These are phyloP conservation scores for Citrus medica DNA, from an alignment of 345 rosid genomes.

Conservation along the genomic window DNA sequence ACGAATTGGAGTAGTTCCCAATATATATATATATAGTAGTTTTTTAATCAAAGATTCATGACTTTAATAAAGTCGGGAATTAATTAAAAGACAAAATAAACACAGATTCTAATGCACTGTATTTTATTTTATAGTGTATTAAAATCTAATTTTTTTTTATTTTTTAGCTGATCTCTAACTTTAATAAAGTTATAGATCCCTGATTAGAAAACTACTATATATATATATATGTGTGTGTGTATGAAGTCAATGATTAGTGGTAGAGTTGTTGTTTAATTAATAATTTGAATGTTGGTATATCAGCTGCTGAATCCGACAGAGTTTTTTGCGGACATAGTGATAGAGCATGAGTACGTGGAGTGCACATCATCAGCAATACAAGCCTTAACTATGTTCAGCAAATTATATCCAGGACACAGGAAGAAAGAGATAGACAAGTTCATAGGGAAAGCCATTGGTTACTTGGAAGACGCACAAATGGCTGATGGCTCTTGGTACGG, in stretches of 20 bases:
- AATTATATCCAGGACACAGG: conserved; percentile 44
- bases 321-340: conserved; percentile 39
- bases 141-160: too few species aligned
- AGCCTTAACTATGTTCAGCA: conserved; percentile 33
- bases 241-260: too few species aligned
- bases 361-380: conserved; percentile 54
- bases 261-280: too few species aligned
- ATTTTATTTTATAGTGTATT: too few species aligned
- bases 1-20: too few species aligned
- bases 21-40: too few species aligned
- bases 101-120: rapidly evolving
- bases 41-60: rapidly evolving
- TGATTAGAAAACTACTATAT: too few species aligned
- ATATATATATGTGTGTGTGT: too few species aligned
- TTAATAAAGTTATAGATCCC: too few species aligned
- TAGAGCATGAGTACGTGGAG: conserved; percentile 51
- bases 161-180: too few species aligned
- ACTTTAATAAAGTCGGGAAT: too few species aligned
- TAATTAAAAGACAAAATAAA: too few species aligned
- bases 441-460: conserved; percentile 28
- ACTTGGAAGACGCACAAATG: conserved; percentile 35
- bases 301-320: conserved; percentile 49
- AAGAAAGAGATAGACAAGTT: conserved; percentile 38
- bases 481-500: conserved; percentile 57
- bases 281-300: not conserved